Evolutionary conservation across 1,284 basidiomycete genomes (phyloP).

Genomic region (Tilletia walkeri): DNA sequence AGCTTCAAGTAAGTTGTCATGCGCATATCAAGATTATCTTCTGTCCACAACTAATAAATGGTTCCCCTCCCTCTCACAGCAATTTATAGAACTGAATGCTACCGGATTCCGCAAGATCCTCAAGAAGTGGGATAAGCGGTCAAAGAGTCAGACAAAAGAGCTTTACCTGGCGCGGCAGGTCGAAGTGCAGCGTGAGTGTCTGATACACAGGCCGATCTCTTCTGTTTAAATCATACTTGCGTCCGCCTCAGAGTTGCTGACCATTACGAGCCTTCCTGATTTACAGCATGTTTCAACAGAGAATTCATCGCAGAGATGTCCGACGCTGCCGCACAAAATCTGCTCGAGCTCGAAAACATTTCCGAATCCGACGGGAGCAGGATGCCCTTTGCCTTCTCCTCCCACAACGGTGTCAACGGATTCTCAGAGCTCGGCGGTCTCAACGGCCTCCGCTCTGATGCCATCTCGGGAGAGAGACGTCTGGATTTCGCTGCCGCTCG

Average conservation of each 20-base stretch:
- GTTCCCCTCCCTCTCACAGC: constrained; percentile 59
- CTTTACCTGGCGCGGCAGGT: constrained; percentile 94
- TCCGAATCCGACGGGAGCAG: constrained; percentile 32
- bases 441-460: constrained; percentile 6
- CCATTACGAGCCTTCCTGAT: background rate
- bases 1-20: constrained; percentile 61
- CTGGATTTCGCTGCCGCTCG: constrained; percentile 51
- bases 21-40: background rate
- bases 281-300: constrained; percentile 64
- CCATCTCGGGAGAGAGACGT: constrained; percentile 23
- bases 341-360: constrained; percentile 81
- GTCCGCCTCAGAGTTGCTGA: no score
- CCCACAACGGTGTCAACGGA: background rate
- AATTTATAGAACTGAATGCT: constrained; percentile 97
- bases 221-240: no score
- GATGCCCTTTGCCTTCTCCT: constrained; percentile 9
- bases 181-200: constrained; percentile 88
- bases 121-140: constrained; percentile 98
- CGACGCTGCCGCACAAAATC: constrained; percentile 88
- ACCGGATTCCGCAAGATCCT: constrained; percentile 96
- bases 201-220: constrained; percentile 51
- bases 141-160: constrained; percentile 90
- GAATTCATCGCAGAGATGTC: constrained; percentile 96
- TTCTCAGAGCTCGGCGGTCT: background rate
- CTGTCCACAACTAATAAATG: background rate